Conservation (phyloP, 495 filamentous ascomycete species). For the Lasiosphaeris hirsuta region DNA sequence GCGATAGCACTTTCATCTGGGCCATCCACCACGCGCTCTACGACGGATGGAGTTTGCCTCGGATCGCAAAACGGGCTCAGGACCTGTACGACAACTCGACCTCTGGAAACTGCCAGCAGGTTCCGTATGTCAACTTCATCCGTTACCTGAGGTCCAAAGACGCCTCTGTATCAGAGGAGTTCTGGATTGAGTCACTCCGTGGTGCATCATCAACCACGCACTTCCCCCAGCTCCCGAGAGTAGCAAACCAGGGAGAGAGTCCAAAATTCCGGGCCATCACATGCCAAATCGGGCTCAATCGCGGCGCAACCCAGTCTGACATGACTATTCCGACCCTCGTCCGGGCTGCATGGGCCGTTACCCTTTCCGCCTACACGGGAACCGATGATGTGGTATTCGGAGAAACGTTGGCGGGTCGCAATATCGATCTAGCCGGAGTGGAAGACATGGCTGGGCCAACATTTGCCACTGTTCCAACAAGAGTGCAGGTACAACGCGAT, state of each 20-base stretch:
- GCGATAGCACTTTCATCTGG: conserved; percentile 45
- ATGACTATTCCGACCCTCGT: conserved; percentile 34
- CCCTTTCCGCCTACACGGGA: conserved; percentile 36
- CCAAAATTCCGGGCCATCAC: conserved; percentile 13
- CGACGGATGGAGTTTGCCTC: conserved; percentile 57
- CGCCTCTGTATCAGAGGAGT: conserved; percentile 17
- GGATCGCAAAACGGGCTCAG: conserved; percentile 46
- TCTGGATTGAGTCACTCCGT: conserved; percentile 23
- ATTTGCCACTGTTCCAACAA: conserved; percentile 57
- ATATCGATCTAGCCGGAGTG: conserved; percentile 44
- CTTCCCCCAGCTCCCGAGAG: conserved; percentile 20
- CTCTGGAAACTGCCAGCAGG: background rate
- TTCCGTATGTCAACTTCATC: conserved; percentile 34
- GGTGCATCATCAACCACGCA: conserved; percentile 14
- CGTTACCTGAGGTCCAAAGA: conserved; percentile 22
- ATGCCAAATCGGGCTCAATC: conserved; percentile 7
- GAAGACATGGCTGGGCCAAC: conserved; percentile 50
- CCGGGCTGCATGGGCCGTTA: conserved; percentile 42
- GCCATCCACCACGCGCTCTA: conserved; percentile 63
- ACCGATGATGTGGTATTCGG: conserved; percentile 44
- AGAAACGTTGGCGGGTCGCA: conserved; percentile 42
- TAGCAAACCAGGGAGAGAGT: background rate
- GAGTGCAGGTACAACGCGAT: conserved; percentile 25
- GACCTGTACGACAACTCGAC: conserved; percentile 20
- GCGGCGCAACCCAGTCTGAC: conserved; percentile 10